These are phyloP conservation scores for Neofusicoccum parvum DNA, from an alignment of 2,329 filamentous ascomycete species.

Conservation along the genomic window DNA sequence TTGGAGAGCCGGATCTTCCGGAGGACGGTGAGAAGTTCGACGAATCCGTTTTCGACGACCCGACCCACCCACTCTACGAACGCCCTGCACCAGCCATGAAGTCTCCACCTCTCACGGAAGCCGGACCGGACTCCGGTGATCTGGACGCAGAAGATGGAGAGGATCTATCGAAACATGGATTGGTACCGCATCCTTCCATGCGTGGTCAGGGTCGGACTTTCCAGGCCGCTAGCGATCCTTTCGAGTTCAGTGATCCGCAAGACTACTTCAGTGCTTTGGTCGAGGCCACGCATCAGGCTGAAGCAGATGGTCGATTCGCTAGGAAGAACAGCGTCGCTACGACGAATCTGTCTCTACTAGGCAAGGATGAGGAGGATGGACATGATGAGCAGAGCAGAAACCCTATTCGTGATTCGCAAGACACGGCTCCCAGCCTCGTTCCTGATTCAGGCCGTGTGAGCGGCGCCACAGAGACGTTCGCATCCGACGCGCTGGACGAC, in stretches of 20 bases:
- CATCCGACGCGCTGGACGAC: conserved; percentile 19
- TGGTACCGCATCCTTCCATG: conserved; percentile 18
- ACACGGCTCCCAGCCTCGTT: conserved; percentile 46
- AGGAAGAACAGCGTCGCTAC: conserved; percentile 56
- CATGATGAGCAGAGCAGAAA: conserved; percentile 33
- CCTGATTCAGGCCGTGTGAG: conserved; percentile 55
- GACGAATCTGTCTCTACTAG: conserved; percentile 28
- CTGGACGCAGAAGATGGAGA: not conserved
- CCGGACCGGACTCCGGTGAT: not conserved
- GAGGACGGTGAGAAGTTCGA: conserved; percentile 64
- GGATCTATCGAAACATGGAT: not conserved
- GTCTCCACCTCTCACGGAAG: not conserved
- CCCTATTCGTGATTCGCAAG: conserved; percentile 26
- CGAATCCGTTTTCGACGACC: conserved; percentile 71
- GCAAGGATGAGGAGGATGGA: conserved; percentile 27
- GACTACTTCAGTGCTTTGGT: conserved; percentile 85
- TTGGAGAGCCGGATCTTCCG: conserved; percentile 52
- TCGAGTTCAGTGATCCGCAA: conserved; percentile 56
- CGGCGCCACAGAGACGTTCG: conserved; percentile 30
- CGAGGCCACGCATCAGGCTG: conserved; percentile 76
- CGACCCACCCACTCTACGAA: conserved; percentile 49
- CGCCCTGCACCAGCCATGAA: conserved; percentile 35
- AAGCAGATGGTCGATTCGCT: conserved; percentile 73
- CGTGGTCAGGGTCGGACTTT: conserved; percentile 33
- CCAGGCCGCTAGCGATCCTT: conserved; percentile 33